These are phyloP conservation scores for Besnoitia besnoiti DNA, from an alignment of 169 alveolate species.

Conservation along the genomic window DNA sequence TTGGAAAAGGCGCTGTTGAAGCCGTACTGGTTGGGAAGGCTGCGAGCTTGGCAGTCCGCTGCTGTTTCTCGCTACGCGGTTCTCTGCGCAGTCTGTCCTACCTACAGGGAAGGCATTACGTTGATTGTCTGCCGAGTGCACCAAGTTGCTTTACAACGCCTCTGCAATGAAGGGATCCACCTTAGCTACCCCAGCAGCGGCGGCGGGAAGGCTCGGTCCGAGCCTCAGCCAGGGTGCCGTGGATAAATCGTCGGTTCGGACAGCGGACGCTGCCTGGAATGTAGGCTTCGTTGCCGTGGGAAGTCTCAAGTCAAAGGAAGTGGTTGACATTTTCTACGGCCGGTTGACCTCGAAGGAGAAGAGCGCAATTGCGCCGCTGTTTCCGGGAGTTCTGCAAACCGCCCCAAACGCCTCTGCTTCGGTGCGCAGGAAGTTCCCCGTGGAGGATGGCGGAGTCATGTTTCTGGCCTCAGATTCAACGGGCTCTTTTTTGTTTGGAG, in stretches of 20 bases:
- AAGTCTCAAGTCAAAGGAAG: not conserved
- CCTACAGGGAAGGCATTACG: not conserved
- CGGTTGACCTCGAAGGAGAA: conserved; percentile 27
- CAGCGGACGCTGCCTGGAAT: not conserved
- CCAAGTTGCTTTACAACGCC: not conserved
- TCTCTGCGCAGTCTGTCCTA: not conserved
- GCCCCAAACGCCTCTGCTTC: not conserved
- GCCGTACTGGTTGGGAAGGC: too few relatives aligned
- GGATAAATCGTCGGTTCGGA: not conserved
- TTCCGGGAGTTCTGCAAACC: not conserved
- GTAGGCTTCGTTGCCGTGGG: conserved; percentile 26
- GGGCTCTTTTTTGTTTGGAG: not conserved
- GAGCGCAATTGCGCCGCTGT: not conserved
- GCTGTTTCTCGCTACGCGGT: not conserved
- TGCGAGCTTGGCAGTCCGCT: too few relatives aligned
- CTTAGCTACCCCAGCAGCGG: not conserved
- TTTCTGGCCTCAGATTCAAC: conserved; percentile 10
- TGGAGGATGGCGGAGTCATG: not conserved
- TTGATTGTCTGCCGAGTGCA: not conserved
- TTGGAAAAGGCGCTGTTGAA: too few relatives aligned
- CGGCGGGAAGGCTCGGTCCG: not conserved
- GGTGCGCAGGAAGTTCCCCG: not conserved
- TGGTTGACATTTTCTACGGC: conserved; percentile 17
- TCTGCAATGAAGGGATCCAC: not conserved
- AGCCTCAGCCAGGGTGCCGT: not conserved